A percentile compares a stretch with the other conserved stretches of the same genome.
These are phyloP conservation scores for Anisodus tanguticus DNA, from an alignment of 257 asterid genomes.

Conservation along the genomic window DNA sequence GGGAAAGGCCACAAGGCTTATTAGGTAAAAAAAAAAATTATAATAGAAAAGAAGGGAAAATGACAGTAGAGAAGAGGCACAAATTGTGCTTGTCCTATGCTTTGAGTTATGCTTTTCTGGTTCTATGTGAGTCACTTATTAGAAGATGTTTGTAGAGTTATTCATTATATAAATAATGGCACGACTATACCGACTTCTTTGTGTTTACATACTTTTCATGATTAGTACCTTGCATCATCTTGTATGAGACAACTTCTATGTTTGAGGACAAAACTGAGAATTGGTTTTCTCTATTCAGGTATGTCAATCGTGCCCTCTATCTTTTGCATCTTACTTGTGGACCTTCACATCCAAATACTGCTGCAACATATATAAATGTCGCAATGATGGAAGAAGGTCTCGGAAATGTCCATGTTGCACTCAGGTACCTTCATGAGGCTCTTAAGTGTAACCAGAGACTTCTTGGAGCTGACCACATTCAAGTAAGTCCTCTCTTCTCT, in stretches of 20 bases:
- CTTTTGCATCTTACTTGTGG: conserved; percentile 99
- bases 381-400: conserved; percentile 99
- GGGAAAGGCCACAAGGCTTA: background rate
- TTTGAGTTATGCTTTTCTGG: background rate
- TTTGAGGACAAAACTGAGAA: background rate
- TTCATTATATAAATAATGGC: background rate
- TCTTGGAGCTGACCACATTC: conserved; percentile 96
- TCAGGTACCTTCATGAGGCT: conserved; percentile 97
- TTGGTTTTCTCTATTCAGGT: conserved; percentile 51
- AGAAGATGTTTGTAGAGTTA: background rate
- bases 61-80: no score
- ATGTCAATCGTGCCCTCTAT: conserved; percentile 95
- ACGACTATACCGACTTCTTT: background rate
- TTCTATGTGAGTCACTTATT: conserved; percentile 8
- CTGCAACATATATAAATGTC: conserved; percentile 96
- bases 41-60: no score
- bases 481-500: conserved; percentile 60
- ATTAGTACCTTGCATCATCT: background rate
- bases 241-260: background rate
- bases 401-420: conserved; percentile 99
- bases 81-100: no score
- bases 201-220: background rate
- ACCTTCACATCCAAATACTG: conserved; percentile 97
- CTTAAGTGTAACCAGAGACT: conserved; percentile 91
- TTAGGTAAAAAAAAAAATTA: no score